Evolutionary conservation across 163 green algal species (phyloP), one percentile per base, ranked within the genome.

Genomic region (Scenedesmus sp.): DNA sequence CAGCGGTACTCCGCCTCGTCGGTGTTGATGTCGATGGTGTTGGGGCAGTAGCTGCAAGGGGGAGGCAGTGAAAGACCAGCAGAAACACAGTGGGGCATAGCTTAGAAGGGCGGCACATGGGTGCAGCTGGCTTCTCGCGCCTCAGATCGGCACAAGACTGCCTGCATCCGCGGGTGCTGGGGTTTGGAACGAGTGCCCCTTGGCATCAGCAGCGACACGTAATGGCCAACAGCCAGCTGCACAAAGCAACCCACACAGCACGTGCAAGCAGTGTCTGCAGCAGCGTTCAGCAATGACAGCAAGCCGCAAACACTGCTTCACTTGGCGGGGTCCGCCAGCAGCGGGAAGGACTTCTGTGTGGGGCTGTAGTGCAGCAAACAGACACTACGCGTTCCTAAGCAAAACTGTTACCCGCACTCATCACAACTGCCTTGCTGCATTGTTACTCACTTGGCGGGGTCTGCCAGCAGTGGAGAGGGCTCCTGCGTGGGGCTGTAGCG

Each of bases 351-450:
- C 93, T 98, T 96, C 12, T 96, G 92, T 7, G 90, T 95, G n/a
- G 98, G 98, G 7, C 94, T 95, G 94, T 98, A 99, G 91, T 99
- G 98, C 82, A 99, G 96, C 76, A 99, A 97, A 52, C 98, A 98
- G 73, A 99, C 96, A 88, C 98, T 94, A 46, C 34, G 34, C 34
- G 34, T 46, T 46, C 0, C 34, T 46, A 46, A 46, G 34, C 34
- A 46, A 46, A 46, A 46, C 34, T 46, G 34, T 46, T 74, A 99
- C 94, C 34, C 34, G 34, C 34, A 46, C 34, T 46, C 34, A 46
- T 46, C 34, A 46, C 34, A 46, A 46, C 34, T 46, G 34, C 34
- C 34, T 46, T 46, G 34, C 34, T 46, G 34, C 34, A 46, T 46
- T 46, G 34, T 46, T 46, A 46, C 34, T 46, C 34, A 46, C 34